Percentiles rank a stretch among this genome's conserved stretches.
Evolutionary conservation across 2,329 filamentous ascomycete species (phyloP).

Genomic region (Lachnum nothofagi): DNA sequence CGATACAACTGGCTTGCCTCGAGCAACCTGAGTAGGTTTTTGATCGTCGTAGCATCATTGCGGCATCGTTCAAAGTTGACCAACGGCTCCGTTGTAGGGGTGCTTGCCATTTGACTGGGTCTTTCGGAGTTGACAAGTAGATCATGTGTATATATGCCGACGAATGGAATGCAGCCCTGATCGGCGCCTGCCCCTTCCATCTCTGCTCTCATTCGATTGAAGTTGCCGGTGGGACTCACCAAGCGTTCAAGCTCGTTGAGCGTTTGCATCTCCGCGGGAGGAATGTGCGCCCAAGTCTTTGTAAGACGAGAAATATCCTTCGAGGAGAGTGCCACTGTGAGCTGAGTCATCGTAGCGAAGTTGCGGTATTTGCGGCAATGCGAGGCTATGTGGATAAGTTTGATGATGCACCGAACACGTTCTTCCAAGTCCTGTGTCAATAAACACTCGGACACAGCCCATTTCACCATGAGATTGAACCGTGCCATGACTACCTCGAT

Average conservation of each 20-base stretch:
- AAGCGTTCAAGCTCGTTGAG: conserved; percentile 66
- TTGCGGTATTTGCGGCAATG: conserved; percentile 73
- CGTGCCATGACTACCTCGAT: conserved; percentile 80
- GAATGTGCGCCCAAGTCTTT: conserved; percentile 67
- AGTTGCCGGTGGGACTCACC: conserved; percentile 73
- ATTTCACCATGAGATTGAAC: conserved; percentile 86
- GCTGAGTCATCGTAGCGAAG: conserved; percentile 77
- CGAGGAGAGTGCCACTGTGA: conserved; percentile 70
- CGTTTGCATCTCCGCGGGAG: conserved; percentile 58
- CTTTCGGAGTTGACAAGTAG: conserved; percentile 76
- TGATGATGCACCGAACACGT: conserved; percentile 70
- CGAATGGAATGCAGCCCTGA: conserved; percentile 75
- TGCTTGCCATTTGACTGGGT: conserved; percentile 67
- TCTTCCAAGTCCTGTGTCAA: conserved; percentile 68
- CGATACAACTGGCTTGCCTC: conserved; percentile 71
- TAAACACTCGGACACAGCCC: conserved; percentile 74
- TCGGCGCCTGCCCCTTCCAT: conserved; percentile 67
- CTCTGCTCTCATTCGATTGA: conserved; percentile 68
- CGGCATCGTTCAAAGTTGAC: conserved; percentile 82
- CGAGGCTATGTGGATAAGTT: conserved; percentile 74
- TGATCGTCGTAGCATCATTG: conserved; percentile 69
- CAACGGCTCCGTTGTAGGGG: conserved; percentile 60
- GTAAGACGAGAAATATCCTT: conserved; percentile 64
- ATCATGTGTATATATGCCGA: conserved; percentile 79
- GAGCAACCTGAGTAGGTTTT: conserved; percentile 71